Conservation (phyloP, 2,329 filamentous ascomycete genomes). For the Neurospora crassa region DNA sequence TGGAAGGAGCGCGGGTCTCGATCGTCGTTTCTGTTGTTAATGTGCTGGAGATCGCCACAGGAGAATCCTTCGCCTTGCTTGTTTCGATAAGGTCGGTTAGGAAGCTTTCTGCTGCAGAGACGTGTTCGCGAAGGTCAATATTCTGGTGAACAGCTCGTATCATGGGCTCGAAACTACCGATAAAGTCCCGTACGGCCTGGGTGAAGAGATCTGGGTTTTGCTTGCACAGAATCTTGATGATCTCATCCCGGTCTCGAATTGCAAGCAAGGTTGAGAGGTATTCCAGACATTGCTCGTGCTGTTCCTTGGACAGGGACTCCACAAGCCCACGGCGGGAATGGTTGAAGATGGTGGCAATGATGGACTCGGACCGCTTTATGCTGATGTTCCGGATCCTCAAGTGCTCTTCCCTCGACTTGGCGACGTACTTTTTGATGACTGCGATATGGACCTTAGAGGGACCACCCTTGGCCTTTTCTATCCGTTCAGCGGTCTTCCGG, state of each 20-base stretch:
- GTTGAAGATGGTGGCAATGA: constrained; percentile 57
- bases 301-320: constrained; percentile 41
- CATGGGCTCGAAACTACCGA: constrained; percentile 63
- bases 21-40: constrained; percentile 14
- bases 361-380: constrained; percentile 41
- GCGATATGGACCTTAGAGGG: constrained; percentile 52
- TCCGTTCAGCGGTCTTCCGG: constrained; percentile 51
- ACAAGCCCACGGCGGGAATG: constrained; percentile 35
- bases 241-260: constrained; percentile 62
- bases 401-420: constrained; percentile 43
- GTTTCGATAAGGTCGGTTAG: constrained; percentile 60
- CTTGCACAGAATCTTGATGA: constrained; percentile 57
- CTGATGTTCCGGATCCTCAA: constrained; percentile 50
- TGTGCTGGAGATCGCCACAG: neutral
- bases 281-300: constrained; percentile 56
- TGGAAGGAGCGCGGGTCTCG: constrained; percentile 40
- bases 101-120: constrained; percentile 59
- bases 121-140: constrained; percentile 60
- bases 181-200: constrained; percentile 51
- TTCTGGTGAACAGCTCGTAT: constrained; percentile 63
- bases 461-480: constrained; percentile 51
- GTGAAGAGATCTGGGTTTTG: constrained; percentile 66
- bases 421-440: constrained; percentile 49
- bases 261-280: constrained; percentile 64
- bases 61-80: constrained; percentile 33